Conservation (phyloP, 2,329 filamentous ascomycete species). For the Venturiaceae sp. region DNA sequence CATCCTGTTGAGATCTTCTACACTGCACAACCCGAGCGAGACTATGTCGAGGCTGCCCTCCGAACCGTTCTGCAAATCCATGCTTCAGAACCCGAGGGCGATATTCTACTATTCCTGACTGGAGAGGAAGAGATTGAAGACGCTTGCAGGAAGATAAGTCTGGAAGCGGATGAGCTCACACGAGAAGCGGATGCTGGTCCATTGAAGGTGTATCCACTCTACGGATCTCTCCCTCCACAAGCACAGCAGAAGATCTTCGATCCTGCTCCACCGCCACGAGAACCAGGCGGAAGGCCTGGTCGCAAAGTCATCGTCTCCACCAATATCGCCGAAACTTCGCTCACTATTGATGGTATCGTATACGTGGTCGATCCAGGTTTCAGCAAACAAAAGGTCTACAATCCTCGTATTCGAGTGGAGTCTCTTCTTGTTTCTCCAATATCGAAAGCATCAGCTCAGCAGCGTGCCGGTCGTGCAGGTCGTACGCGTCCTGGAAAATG, state of each 20-base stretch:
- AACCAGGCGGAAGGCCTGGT: conserved; percentile 72
- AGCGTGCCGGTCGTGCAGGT: conserved; percentile 96
- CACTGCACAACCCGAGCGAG: conserved; percentile 88
- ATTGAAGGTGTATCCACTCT: conserved; percentile 82
- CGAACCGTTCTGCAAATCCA: conserved; percentile 96
- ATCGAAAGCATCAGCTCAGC: conserved; percentile 93
- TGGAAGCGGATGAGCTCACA: conserved; percentile 87
- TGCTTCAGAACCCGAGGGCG: conserved; percentile 81
- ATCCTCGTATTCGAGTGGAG: conserved; percentile 91
- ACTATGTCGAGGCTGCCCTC: conserved; percentile 93
- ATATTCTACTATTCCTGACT: conserved; percentile 89
- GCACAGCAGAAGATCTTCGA: conserved; percentile 97
- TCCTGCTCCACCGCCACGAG: conserved; percentile 64
- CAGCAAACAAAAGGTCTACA: conserved; percentile 99
- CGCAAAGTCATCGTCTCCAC: conserved; percentile 90
- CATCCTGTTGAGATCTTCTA: conserved; percentile 98
- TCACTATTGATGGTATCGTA: conserved; percentile 98
- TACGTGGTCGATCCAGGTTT: conserved; percentile 99
- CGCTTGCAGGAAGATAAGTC: conserved; percentile 78
- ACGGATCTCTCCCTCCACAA: conserved; percentile 82
- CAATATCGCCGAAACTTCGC: conserved; percentile 94
- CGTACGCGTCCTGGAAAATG: conserved; percentile 98
- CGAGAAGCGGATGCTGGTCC: conserved; percentile 87
- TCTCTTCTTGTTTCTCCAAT: conserved; percentile 96
- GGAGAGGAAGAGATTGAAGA: conserved; percentile 99